These are phyloP conservation scores for Cladosporium sp. DNA, from an alignment of 2,329 filamentous ascomycete species.

Conservation along the genomic window DNA sequence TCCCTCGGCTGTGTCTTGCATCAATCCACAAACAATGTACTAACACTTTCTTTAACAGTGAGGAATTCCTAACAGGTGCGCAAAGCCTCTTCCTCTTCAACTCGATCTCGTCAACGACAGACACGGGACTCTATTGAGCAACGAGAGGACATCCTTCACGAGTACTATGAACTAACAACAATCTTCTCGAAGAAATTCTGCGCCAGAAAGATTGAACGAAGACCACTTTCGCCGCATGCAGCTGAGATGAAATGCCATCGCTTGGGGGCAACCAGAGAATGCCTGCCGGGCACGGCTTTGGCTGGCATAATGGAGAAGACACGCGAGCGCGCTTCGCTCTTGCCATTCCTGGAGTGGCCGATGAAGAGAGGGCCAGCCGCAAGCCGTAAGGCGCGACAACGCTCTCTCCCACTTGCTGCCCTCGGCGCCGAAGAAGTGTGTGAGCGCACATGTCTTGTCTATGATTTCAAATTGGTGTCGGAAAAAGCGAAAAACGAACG, in stretches of 20 bases:
- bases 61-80: conserved; percentile 54
- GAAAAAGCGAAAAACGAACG: neutral
- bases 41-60: conserved; percentile 29
- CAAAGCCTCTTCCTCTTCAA: conserved; percentile 53
- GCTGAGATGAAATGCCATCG: too few relatives aligned
- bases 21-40: neutral
- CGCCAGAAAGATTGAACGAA: conserved; percentile 7
- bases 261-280: too few relatives aligned
- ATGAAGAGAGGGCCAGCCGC: too few relatives aligned
- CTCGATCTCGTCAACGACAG: conserved; percentile 47
- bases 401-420: too few relatives aligned
- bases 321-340: too few relatives aligned
- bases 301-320: too few relatives aligned
- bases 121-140: conserved; percentile 48
- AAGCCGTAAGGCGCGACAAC: too few relatives aligned
- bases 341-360: too few relatives aligned
- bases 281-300: too few relatives aligned
- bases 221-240: neutral
- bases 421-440: too few relatives aligned
- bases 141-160: neutral
- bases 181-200: conserved; percentile 7
- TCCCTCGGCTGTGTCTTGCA: neutral
- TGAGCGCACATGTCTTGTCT: too few relatives aligned
- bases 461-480: too few relatives aligned
- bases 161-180: neutral